These are phyloP conservation scores for Terfezia boudieri DNA, from an alignment of 495 filamentous ascomycete genomes.

Conservation along the genomic window DNA sequence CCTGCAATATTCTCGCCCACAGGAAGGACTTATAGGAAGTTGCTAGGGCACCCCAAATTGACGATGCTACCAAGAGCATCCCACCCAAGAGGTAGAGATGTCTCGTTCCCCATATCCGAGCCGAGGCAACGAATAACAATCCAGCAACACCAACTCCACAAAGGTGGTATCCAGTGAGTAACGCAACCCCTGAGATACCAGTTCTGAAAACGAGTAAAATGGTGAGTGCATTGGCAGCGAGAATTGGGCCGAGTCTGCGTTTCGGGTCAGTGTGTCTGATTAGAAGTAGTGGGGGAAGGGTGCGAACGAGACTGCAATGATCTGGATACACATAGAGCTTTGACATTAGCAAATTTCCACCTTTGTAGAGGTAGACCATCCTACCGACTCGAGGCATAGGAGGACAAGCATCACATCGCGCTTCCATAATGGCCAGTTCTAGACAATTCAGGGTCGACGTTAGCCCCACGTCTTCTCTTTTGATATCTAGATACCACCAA, in stretches of 20 bases:
- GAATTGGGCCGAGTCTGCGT: conserved; percentile 42
- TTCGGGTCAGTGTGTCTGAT: not conserved
- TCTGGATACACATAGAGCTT: not conserved
- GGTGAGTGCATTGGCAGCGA: conserved; percentile 67
- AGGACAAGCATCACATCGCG: conserved; percentile 59
- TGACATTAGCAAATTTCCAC: not conserved
- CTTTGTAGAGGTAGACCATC: not conserved
- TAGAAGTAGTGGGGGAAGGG: no score
- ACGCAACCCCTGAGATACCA: conserved; percentile 47
- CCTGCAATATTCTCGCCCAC: conserved; percentile 56
- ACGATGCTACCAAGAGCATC: conserved; percentile 44
- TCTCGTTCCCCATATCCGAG: conserved; percentile 79
- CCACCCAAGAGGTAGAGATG: conserved; percentile 70
- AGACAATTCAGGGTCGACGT: not conserved
- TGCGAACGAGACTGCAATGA: conserved; percentile 12
- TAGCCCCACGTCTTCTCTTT: not conserved
- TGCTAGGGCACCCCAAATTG: conserved; percentile 55
- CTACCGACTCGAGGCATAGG: conserved; percentile 53
- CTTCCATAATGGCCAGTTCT: conserved; percentile 84
- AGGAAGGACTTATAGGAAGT: conserved; percentile 44
- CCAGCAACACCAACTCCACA: conserved; percentile 62
- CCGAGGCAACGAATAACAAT: conserved; percentile 63
- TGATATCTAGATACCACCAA: conserved; percentile 15
- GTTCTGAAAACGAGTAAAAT: conserved; percentile 34
- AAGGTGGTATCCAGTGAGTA: conserved; percentile 73